Base-by-base conservation (phyloP, 106 monocot species). In the Dendrobium chrysotoxum region DNA sequence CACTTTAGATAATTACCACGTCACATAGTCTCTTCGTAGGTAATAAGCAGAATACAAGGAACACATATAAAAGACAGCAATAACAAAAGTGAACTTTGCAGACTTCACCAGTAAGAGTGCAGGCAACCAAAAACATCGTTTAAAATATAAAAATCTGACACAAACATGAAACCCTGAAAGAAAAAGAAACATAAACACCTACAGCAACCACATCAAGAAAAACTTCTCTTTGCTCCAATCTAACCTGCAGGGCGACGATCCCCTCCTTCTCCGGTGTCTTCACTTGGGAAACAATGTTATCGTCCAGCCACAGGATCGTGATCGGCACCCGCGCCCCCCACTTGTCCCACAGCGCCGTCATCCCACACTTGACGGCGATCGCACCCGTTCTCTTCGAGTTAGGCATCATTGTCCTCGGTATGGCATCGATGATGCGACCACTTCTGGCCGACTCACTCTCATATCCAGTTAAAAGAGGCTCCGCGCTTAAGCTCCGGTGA, bases 291-390 rank as follows among this genome's bases (percentile, higher is more conserved):
- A 98, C 98, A 11, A 91, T 77, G 82, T 98, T 98, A 68, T 97
- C 97, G 71, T 94, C 97, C 40, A 94, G 6, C 97, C 97, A 97
- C 53, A 97, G 85, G 23, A 97, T 80, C n/a, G 94, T 88, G 85
- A 98, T 88, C 9, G 98, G 98, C 25, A 98, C 80, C 80, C 94
- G 88, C 38, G 83, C 90, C 12, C 98, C 98, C 94, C 98, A 98
- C 81, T 98, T 98, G 80, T 98, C 91, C 98, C 94, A 98, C 11
- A 94, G 64, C 76, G 94, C 98, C 76, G 98, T 88, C 98, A 97
- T 97, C 53, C 94, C 97, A 76, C 97, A 98, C 88, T 98, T 98
- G 58, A 98, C 86, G 15, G 88, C 98, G 79, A 98, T 98, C 26
- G 88, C 94, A 0, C 98, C 98, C 31, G 94, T 95, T 76, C 98